Conservation (phyloP, 306 rosid species). For the Cucumis hystrix region DNA sequence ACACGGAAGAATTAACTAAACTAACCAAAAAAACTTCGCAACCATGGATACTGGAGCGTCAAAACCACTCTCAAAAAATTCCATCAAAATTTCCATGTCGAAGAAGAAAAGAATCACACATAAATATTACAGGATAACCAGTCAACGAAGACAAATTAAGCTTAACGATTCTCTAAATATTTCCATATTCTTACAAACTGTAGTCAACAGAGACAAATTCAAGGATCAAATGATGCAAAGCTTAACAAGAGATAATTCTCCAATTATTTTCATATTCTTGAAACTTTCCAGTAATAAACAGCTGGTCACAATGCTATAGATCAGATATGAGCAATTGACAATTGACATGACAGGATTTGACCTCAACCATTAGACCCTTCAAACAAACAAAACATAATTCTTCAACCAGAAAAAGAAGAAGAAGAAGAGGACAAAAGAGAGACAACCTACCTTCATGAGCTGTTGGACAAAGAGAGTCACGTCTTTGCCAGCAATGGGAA, state of each 20-base stretch:
- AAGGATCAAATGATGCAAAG: background rate
- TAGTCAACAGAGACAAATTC: too few species aligned
- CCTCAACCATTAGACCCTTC: background rate
- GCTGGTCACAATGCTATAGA: background rate
- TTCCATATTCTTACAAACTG: background rate
- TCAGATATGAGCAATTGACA: background rate
- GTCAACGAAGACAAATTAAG: background rate
- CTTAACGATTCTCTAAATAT: background rate
- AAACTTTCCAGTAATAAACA: background rate
- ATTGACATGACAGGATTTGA: background rate
- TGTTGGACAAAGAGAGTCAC: constrained; percentile 89
- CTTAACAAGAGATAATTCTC: background rate
- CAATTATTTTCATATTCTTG: background rate
- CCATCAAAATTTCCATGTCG: background rate
- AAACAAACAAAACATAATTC: background rate
- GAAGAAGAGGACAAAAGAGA: background rate
- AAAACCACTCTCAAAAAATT: background rate
- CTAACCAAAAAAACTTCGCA: background rate
- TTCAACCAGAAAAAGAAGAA: background rate
- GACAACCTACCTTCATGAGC: constrained; percentile 79
- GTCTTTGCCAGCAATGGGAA: constrained; percentile 92
- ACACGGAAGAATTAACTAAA: background rate
- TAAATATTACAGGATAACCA: background rate
- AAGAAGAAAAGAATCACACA: background rate
- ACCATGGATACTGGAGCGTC: background rate